These are phyloP conservation scores for Suillus clintonianus DNA, from an alignment of 768 basidiomycete species.

Conservation along the genomic window DNA sequence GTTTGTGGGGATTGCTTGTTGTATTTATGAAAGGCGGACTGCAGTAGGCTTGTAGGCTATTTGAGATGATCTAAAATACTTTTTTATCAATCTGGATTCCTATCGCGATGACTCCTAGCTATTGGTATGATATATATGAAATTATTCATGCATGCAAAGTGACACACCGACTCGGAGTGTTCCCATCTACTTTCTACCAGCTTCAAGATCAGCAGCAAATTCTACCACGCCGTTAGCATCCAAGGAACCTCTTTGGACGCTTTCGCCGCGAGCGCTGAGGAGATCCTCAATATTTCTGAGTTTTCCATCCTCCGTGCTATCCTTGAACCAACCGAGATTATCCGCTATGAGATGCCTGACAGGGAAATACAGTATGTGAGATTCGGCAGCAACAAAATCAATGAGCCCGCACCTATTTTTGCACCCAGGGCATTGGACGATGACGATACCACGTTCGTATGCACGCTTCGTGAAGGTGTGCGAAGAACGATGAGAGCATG, in stretches of 20 bases:
- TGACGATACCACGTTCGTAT: slow-evolving; percentile 86
- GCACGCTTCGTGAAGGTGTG: slow-evolving; percentile 85
- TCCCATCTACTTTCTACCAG: neutral
- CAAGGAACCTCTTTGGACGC: slow-evolving; percentile 53
- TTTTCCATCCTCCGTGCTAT: slow-evolving; percentile 71
- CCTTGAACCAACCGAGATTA: slow-evolving; percentile 91
- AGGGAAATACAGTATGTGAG: neutral
- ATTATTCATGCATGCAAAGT: no score
- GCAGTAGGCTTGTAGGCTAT: slow-evolving; percentile 6
- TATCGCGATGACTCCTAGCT: no score
- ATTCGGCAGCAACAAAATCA: neutral
- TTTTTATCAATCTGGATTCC: neutral
- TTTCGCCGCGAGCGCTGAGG: slow-evolving; percentile 76
- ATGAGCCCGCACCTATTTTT: slow-evolving; percentile 67
- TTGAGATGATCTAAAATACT: neutral
- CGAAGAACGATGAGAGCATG: slow-evolving; percentile 77
- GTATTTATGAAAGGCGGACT: neutral
- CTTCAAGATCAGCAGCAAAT: slow-evolving; percentile 36
- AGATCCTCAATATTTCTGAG: slow-evolving; percentile 83
- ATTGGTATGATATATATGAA: no score
- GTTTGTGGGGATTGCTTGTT: slow-evolving; percentile 1
- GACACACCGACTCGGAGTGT: neutral
- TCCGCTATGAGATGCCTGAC: slow-evolving; percentile 84
- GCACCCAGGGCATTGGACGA: slow-evolving; percentile 90
- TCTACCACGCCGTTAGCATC: slow-evolving; percentile 58